Evolutionary conservation across 805 yeast species (phyloP), one percentile per base, ranked within the genome.

Genomic region (Komagataella kurtzmanii): DNA sequence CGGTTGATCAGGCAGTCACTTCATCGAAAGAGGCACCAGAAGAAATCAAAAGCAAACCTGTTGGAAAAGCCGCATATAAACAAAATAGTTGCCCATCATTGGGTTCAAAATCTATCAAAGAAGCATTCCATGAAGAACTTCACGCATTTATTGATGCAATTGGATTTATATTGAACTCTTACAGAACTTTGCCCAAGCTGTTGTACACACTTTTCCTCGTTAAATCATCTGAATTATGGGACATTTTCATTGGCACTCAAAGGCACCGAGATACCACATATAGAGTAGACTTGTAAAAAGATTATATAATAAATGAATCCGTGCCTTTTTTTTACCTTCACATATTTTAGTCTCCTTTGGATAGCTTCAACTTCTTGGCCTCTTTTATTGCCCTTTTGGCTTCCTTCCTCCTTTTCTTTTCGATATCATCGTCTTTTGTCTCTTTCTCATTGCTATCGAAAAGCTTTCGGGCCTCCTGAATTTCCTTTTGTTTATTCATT

Each of bases 131-230:
- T 21, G 60, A 69, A 8, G 89, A 83, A 49, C 58, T 76, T 36
- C 60, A 59, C 12, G 80, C 76, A 24, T 79, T 86, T 7, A 61
- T 65, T 54, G 76, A 68, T 10, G 96, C 93, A 0, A 58, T 86
- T 43, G 67, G 65, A 54, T 89, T 87, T 65, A 77, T 91, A 18
- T 64, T 77, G 51, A 61, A 66, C 23, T 81, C 95, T 48, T 90
- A 91, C 65, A 58, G 73, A 49, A 74, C 81, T 45, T 75, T 91
- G 55, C 97, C 97, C 8, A 70, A 71, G 52, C 76, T 80, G 51
- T 45, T 85, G 1, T 79, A 75, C 67, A 73, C 76, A 44, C 56
- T 79, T 52, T 56, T 67, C 7, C 56, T 88, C 49, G 68, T 73
- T 51, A 71, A 80, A 54, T 48, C 77, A 44, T 75, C 74, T 53